Evolutionary conservation across 495 filamentous ascomycete species (phyloP).

Genomic region (Astrocystis sublimbata): DNA sequence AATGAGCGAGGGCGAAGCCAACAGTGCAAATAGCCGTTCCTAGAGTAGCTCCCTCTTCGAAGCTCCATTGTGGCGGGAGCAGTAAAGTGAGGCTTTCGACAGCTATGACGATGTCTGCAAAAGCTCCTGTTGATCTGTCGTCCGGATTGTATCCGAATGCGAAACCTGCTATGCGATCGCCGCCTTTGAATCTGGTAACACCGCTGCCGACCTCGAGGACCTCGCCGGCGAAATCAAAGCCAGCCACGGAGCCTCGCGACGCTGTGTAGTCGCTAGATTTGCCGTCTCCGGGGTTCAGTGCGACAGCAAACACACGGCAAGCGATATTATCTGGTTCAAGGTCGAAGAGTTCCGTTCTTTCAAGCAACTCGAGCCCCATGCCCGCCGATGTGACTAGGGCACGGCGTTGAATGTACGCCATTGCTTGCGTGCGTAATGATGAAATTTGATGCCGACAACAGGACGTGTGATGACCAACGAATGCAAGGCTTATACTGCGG

Average conservation of each 20-base stretch:
- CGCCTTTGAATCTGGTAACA: neutral
- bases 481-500: too few species aligned
- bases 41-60: neutral
- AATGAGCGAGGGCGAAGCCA: neutral
- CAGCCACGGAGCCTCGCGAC: neutral
- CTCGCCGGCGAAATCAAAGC: neutral
- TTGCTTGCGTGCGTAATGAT: too few species aligned
- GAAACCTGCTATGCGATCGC: neutral
- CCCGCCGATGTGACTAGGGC: too few species aligned
- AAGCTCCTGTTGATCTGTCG: neutral
- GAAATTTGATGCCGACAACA: too few species aligned
- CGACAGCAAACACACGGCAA: too few species aligned
- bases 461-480: too few species aligned
- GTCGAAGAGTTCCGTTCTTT: too few species aligned
- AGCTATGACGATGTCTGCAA: neutral
- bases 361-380: too few species aligned
- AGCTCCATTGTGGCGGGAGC: neutral
- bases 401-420: too few species aligned
- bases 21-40: neutral
- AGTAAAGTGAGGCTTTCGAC: neutral
- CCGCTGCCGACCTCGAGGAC: neutral
- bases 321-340: too few species aligned
- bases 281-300: neutral
- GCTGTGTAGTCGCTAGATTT: neutral
- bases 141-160: neutral